A percentile compares a stretch with the other conserved stretches of the same genome.
These are phyloP conservation scores for Paramyrothecium roridum DNA, from an alignment of 2,329 filamentous ascomycete genomes.

Conservation along the genomic window DNA sequence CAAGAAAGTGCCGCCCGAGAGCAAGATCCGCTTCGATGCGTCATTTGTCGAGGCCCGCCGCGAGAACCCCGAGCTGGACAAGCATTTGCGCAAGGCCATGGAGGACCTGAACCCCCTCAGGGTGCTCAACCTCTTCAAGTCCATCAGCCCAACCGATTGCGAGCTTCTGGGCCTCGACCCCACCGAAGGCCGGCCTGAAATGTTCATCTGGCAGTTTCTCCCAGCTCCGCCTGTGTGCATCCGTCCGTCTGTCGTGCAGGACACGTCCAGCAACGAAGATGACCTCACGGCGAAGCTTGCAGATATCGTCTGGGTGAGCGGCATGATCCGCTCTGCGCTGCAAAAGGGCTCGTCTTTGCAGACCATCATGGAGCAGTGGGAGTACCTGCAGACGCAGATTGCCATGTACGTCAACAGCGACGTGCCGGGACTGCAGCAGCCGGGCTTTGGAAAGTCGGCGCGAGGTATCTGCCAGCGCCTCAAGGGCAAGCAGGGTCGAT, in stretches of 20 bases:
- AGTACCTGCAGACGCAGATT: constrained; percentile 91
- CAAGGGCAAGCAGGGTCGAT: constrained; percentile 96
- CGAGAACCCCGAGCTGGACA: constrained; percentile 78
- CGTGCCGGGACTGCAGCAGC: constrained; percentile 86
- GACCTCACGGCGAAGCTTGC: constrained; percentile 96
- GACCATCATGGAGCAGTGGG: constrained; percentile 97
- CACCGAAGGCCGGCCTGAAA: constrained; percentile 83
- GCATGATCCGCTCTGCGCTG: constrained; percentile 78
- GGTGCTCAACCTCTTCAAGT: constrained; percentile 87
- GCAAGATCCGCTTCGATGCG: constrained; percentile 80
- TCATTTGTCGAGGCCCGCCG: constrained; percentile 80
- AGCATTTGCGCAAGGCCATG: constrained; percentile 86
- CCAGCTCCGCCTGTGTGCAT: constrained; percentile 94
- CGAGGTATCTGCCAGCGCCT: constrained; percentile 92
- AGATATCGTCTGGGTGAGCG: constrained; percentile 91
- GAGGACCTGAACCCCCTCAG: constrained; percentile 90
- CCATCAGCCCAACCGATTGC: constrained; percentile 80
- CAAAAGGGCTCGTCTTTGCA: constrained; percentile 80
- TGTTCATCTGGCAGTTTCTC: constrained; percentile 96
- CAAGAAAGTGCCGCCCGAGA: constrained; percentile 77
- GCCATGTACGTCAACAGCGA: constrained; percentile 99
- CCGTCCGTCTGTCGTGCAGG: constrained; percentile 88
- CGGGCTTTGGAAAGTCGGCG: constrained; percentile 82
- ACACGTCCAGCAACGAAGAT: constrained; percentile 90
- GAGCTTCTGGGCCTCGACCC: constrained; percentile 88